Percentiles rank a stretch among this genome's conserved stretches.
These are phyloP conservation scores for Aureobasidium vineae DNA, from an alignment of 2,329 filamentous ascomycete genomes.

Conservation along the genomic window DNA sequence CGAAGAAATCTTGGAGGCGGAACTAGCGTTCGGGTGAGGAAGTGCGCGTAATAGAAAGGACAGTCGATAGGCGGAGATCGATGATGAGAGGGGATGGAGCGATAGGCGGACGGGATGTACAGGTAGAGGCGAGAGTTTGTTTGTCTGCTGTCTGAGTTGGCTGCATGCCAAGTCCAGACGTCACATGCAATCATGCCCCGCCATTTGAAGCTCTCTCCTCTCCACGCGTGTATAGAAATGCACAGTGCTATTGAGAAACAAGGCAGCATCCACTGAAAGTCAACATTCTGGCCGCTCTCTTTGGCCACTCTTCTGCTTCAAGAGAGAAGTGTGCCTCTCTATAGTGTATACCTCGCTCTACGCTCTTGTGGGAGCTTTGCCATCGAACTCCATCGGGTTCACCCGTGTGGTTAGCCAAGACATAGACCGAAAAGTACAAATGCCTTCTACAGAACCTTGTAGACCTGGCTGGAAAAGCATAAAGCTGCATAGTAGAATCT, in stretches of 20 bases:
- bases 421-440: too few relatives aligned
- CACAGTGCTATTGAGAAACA: too few relatives aligned
- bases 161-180: conserved; percentile 15
- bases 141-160: not conserved
- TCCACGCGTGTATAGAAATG: too few relatives aligned
- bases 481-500: too few relatives aligned
- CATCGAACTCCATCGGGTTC: not conserved
- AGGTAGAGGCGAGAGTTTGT: conserved; percentile 13
- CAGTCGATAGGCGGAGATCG: not conserved
- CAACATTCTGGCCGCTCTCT: too few relatives aligned
- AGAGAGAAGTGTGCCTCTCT: too few relatives aligned
- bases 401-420: conserved; percentile 18
- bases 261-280: too few relatives aligned
- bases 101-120: not conserved
- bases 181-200: conserved; percentile 18
- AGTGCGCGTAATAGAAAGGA: conserved; percentile 8
- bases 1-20: conserved; percentile 21
- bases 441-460: too few relatives aligned
- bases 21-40: conserved; percentile 6
- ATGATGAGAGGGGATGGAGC: not conserved
- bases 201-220: not conserved
- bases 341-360: too few relatives aligned
- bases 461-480: too few relatives aligned
- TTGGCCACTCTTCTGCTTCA: too few relatives aligned
- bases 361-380: too few relatives aligned